Conservation (phyloP, 306 rosid genomes). For the Echinosophora koreensis region DNA sequence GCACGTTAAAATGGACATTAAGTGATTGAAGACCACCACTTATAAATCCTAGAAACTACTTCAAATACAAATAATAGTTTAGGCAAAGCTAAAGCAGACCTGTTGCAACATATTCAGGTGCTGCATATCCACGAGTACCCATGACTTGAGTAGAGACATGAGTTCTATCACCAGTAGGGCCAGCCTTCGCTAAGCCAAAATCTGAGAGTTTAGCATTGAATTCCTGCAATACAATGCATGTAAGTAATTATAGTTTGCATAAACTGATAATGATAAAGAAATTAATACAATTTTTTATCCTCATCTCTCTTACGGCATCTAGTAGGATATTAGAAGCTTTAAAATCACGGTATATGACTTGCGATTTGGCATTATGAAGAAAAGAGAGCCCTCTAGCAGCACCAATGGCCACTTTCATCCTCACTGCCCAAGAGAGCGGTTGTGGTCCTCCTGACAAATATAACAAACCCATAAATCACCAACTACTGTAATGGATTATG, state of each 20-base stretch:
- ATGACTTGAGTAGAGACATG: slow-evolving; percentile 93
- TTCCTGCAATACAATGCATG: slow-evolving; percentile 58
- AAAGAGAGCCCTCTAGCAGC: slow-evolving; percentile 89
- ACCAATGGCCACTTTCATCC: slow-evolving; percentile 91
- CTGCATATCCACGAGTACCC: slow-evolving; percentile 95
- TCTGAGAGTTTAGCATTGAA: slow-evolving; percentile 90
- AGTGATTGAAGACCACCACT: slow-evolving; percentile 3
- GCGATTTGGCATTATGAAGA: slow-evolving; percentile 85
- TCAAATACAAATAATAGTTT: slow-evolving; percentile 56
- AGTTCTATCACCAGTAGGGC: slow-evolving; percentile 95
- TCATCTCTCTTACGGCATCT: slow-evolving; percentile 66
- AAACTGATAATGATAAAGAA: not conserved
- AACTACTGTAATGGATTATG: not conserved
- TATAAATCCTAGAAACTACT: not conserved
- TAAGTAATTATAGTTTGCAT: slow-evolving; percentile 26
- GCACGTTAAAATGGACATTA: not conserved
- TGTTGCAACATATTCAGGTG: slow-evolving; percentile 95
- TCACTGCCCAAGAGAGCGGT: slow-evolving; percentile 84
- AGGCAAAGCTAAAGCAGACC: slow-evolving; percentile 51
- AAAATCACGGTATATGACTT: slow-evolving; percentile 91
- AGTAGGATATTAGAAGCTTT: slow-evolving; percentile 88
- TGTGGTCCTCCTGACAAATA: slow-evolving; percentile 80
- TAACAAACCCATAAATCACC: slow-evolving; percentile 25
- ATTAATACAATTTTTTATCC: not conserved
- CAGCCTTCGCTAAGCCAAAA: slow-evolving; percentile 89